Evolutionary conservation across 2,329 filamentous ascomycete genomes (phyloP), one percentile per base, ranked within the genome.

Genomic region (Cladosporium cucumerinum): DNA sequence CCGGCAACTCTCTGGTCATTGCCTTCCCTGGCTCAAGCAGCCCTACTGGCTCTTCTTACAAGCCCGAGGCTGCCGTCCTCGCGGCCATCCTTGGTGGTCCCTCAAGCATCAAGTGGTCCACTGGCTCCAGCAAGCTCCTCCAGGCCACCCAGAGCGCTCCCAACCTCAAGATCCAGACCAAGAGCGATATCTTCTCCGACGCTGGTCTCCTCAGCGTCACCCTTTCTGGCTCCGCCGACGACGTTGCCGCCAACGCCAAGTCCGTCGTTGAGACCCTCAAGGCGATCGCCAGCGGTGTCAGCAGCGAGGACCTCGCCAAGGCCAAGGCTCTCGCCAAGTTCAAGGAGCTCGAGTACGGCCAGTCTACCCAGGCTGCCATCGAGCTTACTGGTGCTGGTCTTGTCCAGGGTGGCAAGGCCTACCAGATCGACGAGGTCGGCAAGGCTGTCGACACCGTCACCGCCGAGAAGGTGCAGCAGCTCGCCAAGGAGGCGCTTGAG

Each of bases 271-370:
- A 93, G 78, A 86, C 88, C 52, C 83, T 99, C 72, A 92, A 96
- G 86, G 87, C 86, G 79, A 85, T 97, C 70, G 88, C 92, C 16
- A 67, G 74, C 59, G 85, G 87, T 62, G 85, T 95, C 72, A 86
- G 85, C 79, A 89, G 90, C 77, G 95, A 99, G 80, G 90, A 95
- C 68, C 85, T 98, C 76, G 87, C 89, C 79, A 98, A 97, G 86
- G 95, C 95, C 60, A 87, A 93, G 77, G 92, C 94, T 66, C 88
- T 91, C 74, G 95, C 95, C 75, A 98, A 97, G 82, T 99, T 97
- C 82, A 89, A 90, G 77, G 89, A 92, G 70, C 85, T 98, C 63
- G 91, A 96, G 75, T 86, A 88, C 69, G 90, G 88, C 71, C 90
- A 97, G 81, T 87, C 89, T 73, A 87, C 91, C 69, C 86, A 89